Base-by-base conservation (phyloP, 2,329 filamentous ascomycete species). In the Amauroascus niger region DNA sequence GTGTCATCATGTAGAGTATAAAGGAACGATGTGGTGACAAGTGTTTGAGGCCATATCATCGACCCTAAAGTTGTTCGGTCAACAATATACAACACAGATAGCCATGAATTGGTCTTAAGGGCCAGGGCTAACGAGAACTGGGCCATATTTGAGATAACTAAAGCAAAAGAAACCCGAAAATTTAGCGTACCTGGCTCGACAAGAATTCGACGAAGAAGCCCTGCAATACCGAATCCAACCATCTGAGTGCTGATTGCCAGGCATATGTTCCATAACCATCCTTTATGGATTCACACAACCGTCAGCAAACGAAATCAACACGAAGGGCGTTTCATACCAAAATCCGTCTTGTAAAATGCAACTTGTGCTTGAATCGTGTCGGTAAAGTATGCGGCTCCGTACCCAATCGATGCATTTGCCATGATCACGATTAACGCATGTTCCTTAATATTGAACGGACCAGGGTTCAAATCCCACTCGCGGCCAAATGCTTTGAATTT, bases 351-450 rank as follows among this genome's bases (percentile, higher is more conserved):
- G 64, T 88, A 88, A 61, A 87, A 88, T 14, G 83, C 76, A 16
- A 80, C 70, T 67, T 87, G 84, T 0, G 84, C 84, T 1, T 87
- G 73, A 43, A 89, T 78, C 28, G 87, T 83, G 59, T 88, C 85
- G 0, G 84, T 88, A 0, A 84, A 83, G 61, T 88, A 88, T 2
- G 84, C 82, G 5, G 66, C 69, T 50, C 73, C 72, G 56, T 68
- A 67, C 77, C 81, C 48, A 72, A 82, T 86, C 4, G 83, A 82
- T 5, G 86, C 82, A 63, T 84, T 81, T 14, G 86, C 83, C 75
- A 75, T 77, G 51, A 75, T 66, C 14, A 71, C 70, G 6, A 72
- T 68, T 6, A 76, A 58, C 0, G 70, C 62, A 58, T 76, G 73
- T 49, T 76, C 74, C 52, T 76, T 76, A 55, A 74, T 71, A 55